These are phyloP conservation scores for Periconia macrospinosa DNA, from an alignment of 2,329 filamentous ascomycete species.

Conservation along the genomic window DNA sequence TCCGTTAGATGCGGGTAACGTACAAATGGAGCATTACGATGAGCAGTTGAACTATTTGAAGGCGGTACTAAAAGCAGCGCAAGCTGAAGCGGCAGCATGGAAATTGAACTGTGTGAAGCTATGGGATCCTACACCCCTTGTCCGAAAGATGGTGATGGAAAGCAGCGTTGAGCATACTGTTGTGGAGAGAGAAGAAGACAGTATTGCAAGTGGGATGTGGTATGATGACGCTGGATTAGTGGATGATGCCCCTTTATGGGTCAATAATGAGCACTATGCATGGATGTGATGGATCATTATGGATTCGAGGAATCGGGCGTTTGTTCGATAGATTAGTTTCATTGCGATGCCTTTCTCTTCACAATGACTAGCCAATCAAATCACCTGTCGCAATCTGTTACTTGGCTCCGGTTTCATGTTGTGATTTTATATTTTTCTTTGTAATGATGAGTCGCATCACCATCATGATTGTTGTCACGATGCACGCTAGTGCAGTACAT, in stretches of 20 bases:
- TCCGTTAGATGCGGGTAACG: slow-evolving; percentile 4
- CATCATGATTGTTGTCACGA: too few species aligned
- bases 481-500: too few species aligned
- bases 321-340: too few species aligned
- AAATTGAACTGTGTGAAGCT: slow-evolving; percentile 67
- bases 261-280: slow-evolving; percentile 37
- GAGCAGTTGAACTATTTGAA: slow-evolving; percentile 28
- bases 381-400: too few species aligned
- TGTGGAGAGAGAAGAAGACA: slow-evolving; percentile 60
- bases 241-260: slow-evolving; percentile 22
- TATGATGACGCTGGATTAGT: slow-evolving; percentile 48
- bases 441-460: too few species aligned
- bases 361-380: too few species aligned
- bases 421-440: too few species aligned
- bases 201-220: slow-evolving; percentile 70
- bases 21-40: slow-evolving; percentile 44
- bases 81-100: slow-evolving; percentile 69
- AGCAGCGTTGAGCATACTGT: slow-evolving; percentile 19
- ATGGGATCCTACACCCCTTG: slow-evolving; percentile 72
- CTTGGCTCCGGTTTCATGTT: too few species aligned
- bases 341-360: too few species aligned
- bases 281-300: slow-evolving; percentile 13
- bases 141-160: slow-evolving; percentile 14
- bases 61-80: slow-evolving; percentile 66
- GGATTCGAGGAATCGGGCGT: too few species aligned